These are phyloP conservation scores for Scenedesmus sp. DNA, from an alignment of 163 green algal genomes.

Conservation along the genomic window DNA sequence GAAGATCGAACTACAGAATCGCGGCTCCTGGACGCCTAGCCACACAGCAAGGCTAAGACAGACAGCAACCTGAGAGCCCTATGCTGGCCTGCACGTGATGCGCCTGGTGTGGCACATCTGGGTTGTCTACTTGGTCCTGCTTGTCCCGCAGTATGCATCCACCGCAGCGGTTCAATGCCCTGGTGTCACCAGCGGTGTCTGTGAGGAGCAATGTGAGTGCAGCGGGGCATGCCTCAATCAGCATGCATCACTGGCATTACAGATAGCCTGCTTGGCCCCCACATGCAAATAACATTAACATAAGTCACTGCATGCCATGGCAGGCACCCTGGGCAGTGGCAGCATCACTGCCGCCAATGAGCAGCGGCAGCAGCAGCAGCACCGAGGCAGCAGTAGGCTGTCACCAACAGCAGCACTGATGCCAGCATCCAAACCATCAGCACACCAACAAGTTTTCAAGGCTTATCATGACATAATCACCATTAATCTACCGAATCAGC, in stretches of 20 bases:
- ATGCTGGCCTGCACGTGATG: not conserved
- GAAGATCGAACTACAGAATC: not conserved
- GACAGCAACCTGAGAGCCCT: not conserved
- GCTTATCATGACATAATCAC: no score
- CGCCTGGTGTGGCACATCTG: not conserved
- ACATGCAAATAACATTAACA: not conserved
- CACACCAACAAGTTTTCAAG: no score
- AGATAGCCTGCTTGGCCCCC: not conserved
- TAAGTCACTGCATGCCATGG: no score
- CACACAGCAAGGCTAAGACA: not conserved
- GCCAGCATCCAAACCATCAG: no score
- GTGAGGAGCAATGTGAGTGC: not conserved
- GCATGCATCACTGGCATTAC: not conserved
- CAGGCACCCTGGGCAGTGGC: no score
- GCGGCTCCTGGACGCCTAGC: not conserved
- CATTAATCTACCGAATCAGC: no score
- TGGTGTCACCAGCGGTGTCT: not conserved
- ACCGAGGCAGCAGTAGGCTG: no score
- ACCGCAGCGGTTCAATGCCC: not conserved
- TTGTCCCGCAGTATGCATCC: not conserved
- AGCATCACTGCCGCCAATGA: no score
- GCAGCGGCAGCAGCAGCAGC: no score
- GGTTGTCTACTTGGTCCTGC: not conserved
- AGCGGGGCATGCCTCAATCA: not conserved
- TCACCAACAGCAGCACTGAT: no score